Evolutionary conservation across 495 filamentous ascomycete species (phyloP).

Genomic region (Talaromyces adpressus): DNA sequence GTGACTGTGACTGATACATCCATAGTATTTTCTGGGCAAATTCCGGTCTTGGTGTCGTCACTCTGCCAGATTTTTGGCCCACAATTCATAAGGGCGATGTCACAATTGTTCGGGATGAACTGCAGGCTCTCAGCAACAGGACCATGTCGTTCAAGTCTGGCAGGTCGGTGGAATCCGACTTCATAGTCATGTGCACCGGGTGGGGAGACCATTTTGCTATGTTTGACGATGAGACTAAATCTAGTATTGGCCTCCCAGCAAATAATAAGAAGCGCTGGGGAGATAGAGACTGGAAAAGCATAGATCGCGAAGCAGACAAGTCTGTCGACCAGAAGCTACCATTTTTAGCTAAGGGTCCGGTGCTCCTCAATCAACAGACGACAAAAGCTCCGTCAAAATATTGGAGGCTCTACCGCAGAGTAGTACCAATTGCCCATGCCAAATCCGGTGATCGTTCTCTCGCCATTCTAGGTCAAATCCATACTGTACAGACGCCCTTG

Average conservation of each 20-base stretch:
- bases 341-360: no score
- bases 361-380: no score
- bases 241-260: constrained; percentile 4
- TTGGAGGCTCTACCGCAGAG: constrained; percentile 5
- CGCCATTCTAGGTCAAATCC: constrained; percentile 25
- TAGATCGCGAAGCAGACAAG: constrained; percentile 19
- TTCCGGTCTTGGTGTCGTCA: constrained; percentile 26
- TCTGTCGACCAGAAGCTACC: constrained; percentile 11
- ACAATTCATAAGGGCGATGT: constrained; percentile 24
- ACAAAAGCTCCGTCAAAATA: constrained; percentile 8
- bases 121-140: not conserved
- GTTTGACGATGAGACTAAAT: constrained; percentile 12
- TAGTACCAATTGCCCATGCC: constrained; percentile 13
- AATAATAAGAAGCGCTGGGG: no score
- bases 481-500: constrained; percentile 21
- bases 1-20: not conserved
- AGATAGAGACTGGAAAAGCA: constrained; percentile 12
- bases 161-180: constrained; percentile 10
- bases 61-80: not conserved
- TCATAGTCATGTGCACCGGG: constrained; percentile 24
- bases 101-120: constrained; percentile 15
- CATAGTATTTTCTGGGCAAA: constrained; percentile 30
- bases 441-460: constrained; percentile 18
- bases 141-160: no score
- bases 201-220: constrained; percentile 17